phyloP scores from a whole-genome alignment of 305 asterid species.

The Solanum aculeatissimum region DNA sequence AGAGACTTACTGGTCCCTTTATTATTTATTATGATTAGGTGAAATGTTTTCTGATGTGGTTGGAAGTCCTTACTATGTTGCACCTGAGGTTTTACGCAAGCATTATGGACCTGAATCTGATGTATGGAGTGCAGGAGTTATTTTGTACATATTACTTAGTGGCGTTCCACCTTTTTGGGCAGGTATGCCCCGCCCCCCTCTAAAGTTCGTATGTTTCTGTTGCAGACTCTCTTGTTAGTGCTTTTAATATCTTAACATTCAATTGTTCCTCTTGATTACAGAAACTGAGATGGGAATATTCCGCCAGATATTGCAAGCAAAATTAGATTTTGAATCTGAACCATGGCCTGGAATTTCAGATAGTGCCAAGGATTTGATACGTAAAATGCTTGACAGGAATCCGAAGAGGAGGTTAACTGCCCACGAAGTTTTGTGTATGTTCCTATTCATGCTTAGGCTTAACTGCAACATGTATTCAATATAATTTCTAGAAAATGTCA shows the following conservation, averaged over 20 bases:
- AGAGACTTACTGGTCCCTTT: not conserved
- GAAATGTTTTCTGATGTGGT: constrained; percentile 77
- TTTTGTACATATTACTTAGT: not conserved
- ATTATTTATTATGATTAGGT: constrained; percentile 22
- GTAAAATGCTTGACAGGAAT: constrained; percentile 73
- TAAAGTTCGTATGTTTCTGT: not conserved
- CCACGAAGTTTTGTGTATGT: not conserved
- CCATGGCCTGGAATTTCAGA: constrained; percentile 93
- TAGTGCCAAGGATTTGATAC: constrained; percentile 75
- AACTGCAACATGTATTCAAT: not conserved
- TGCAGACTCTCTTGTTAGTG: not conserved
- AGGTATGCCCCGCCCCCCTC: not conserved
- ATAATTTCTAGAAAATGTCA: not conserved
- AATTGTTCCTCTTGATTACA: constrained; percentile 12
- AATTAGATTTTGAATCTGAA: constrained; percentile 76
- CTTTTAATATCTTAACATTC: not conserved
- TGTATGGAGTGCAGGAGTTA: not conserved
- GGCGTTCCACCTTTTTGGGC: not conserved
- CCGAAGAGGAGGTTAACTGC: constrained; percentile 13
- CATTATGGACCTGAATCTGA: not conserved
- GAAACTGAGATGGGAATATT: constrained; percentile 97
- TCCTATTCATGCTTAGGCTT: not conserved
- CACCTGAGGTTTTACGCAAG: constrained; percentile 59
- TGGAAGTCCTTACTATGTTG: constrained; percentile 95
- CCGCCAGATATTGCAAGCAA: constrained; percentile 76